Evolutionary conservation across 1,284 basidiomycete species (phyloP).

Genomic region (Gastroboletus turbinatus): DNA sequence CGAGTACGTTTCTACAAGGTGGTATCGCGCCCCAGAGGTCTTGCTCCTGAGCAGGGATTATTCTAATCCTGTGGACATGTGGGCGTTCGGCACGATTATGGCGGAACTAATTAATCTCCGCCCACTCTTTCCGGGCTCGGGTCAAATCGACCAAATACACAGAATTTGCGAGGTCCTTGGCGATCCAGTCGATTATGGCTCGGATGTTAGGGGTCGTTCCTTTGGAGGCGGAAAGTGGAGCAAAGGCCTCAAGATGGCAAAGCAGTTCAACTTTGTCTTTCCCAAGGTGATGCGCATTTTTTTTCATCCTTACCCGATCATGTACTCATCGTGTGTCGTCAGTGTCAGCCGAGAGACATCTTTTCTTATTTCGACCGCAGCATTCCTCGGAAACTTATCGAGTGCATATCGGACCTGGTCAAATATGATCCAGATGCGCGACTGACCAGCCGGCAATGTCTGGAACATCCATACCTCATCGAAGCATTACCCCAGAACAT

Average conservation of each 20-base stretch:
- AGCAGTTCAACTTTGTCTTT: slow-evolving; percentile 85
- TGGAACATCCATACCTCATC: slow-evolving; percentile 86
- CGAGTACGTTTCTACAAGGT: slow-evolving; percentile 97
- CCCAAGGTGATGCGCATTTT: slow-evolving; percentile 62
- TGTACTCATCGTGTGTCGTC: slow-evolving; percentile 14
- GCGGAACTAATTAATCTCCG: slow-evolving; percentile 95
- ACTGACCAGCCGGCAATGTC: slow-evolving; percentile 83
- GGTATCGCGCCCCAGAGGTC: slow-evolving; percentile 99
- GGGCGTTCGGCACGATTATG: slow-evolving; percentile 98
- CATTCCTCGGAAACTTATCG: slow-evolving; percentile 80
- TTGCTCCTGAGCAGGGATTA: slow-evolving; percentile 90
- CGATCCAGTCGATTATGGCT: slow-evolving; percentile 87
- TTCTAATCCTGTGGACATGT: slow-evolving; percentile 97
- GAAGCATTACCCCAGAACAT: slow-evolving; percentile 68
- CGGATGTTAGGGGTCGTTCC: slow-evolving; percentile 66
- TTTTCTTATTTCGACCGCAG: slow-evolving; percentile 76
- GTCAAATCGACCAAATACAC: slow-evolving; percentile 91
- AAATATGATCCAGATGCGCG: slow-evolving; percentile 89
- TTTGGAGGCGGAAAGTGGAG: slow-evolving; percentile 90
- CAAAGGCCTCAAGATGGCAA: slow-evolving; percentile 84
- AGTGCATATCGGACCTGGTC: slow-evolving; percentile 91
- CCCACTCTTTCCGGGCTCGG: slow-evolving; percentile 96
- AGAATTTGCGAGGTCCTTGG: slow-evolving; percentile 91
- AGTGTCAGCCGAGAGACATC: slow-evolving; percentile 80
- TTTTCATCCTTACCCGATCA: neutral